These are phyloP conservation scores for Metschnikowia bowlesiae DNA, from an alignment of 805 yeast species.

Conservation along the genomic window DNA sequence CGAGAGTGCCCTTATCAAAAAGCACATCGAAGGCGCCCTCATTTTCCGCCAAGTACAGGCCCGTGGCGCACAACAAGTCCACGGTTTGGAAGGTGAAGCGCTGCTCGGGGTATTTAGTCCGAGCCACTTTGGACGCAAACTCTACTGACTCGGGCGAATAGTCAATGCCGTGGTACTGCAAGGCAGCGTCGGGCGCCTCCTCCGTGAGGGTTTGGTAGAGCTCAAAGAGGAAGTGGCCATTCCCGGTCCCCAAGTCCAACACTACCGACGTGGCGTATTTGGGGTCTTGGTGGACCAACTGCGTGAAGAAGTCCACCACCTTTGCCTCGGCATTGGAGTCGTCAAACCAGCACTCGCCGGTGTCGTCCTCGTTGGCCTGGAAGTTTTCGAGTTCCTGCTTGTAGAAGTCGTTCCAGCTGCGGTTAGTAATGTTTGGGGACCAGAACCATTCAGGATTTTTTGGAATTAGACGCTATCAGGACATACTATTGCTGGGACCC, in stretches of 20 bases:
- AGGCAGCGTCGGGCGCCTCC: constrained; percentile 34
- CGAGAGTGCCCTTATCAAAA: constrained; percentile 92
- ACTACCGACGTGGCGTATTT: constrained; percentile 31
- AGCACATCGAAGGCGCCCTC: constrained; percentile 61
- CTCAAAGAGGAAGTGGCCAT: constrained; percentile 82
- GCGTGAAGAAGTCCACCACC: constrained; percentile 67
- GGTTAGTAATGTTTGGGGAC: constrained; percentile 15
- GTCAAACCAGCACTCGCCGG: constrained; percentile 96
- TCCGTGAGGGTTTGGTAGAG: constrained; percentile 60
- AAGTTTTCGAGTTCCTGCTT: constrained; percentile 68
- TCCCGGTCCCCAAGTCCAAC: constrained; percentile 92
- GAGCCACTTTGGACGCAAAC: constrained; percentile 63
- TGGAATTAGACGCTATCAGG: neutral
- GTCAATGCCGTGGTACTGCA: constrained; percentile 61
- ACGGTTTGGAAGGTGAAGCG: constrained; percentile 56
- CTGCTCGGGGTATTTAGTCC: constrained; percentile 25
- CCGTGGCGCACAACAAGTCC: constrained; percentile 53
- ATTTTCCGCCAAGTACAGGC: constrained; percentile 33
- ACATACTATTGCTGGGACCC: constrained; percentile 80
- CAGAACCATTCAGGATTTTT: no score
- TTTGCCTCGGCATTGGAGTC: constrained; percentile 90
- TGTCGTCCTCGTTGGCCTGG: constrained; percentile 67
- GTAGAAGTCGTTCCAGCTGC: constrained; percentile 85
- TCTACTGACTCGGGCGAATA: constrained; percentile 77
- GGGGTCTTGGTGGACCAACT: constrained; percentile 21